phyloP scores from a whole-genome alignment of 208 protist species.

The Porcisia deanei region DNA sequence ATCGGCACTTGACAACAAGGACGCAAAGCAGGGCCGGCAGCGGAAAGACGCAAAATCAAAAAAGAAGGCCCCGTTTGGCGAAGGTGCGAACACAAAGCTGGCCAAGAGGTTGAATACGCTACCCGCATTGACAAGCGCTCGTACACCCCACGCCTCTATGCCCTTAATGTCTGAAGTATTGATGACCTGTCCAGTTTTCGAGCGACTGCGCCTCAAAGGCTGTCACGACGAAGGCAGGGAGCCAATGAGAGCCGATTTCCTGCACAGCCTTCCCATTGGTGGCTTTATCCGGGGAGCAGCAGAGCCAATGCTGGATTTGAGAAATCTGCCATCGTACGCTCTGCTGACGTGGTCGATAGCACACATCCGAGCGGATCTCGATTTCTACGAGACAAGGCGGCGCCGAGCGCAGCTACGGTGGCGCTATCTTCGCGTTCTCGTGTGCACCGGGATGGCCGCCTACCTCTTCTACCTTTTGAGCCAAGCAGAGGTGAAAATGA shows the following conservation, averaged over 20 bases:
- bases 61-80: neutral
- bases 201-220: slow-evolving; percentile 52
- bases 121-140: neutral
- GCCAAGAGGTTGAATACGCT: neutral
- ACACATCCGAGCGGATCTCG: slow-evolving; percentile 35
- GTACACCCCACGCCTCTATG: neutral
- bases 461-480: slow-evolving; percentile 69
- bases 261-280: neutral
- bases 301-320: neutral
- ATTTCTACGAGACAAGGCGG: slow-evolving; percentile 22
- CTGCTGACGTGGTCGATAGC: slow-evolving; percentile 55
- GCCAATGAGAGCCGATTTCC: slow-evolving; percentile 17
- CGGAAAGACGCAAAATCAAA: neutral
- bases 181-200: slow-evolving; percentile 24
- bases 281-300: neutral
- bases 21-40: neutral
- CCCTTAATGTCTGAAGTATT: neutral
- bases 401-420: slow-evolving; percentile 64
- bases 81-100: neutral
- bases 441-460: slow-evolving; percentile 76
- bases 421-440: slow-evolving; percentile 77
- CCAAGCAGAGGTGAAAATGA: slow-evolving; percentile 54
- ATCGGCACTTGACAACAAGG: neutral
- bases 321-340: slow-evolving; percentile 44
- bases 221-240: slow-evolving; percentile 37